Evolutionary conservation across 1,284 basidiomycete species (phyloP).

Genomic region (Pyrrhoderma lamaoense): DNA sequence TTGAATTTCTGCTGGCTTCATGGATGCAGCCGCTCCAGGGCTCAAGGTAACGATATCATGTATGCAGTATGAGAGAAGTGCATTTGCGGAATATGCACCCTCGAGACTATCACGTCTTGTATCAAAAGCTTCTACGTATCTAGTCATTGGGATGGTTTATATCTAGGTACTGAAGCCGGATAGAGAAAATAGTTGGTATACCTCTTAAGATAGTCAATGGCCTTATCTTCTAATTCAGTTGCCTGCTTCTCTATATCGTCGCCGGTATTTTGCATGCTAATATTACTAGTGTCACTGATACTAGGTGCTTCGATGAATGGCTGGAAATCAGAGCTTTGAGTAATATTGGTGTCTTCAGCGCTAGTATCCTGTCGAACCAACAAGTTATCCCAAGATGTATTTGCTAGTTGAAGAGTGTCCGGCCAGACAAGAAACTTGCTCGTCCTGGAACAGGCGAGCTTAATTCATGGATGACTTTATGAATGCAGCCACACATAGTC

Average conservation of each 20-base stretch:
- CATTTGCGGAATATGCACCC: constrained; percentile 8
- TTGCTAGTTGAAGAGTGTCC: constrained; percentile 11
- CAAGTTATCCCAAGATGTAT: not conserved
- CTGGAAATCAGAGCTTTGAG: not conserved
- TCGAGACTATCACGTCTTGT: constrained; percentile 6
- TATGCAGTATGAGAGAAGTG: constrained; percentile 14
- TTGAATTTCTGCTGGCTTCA: constrained; percentile 2
- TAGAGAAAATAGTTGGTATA: not conserved
- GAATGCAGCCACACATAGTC: not conserved
- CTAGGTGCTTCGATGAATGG: constrained; percentile 1
- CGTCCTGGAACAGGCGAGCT: constrained; percentile 1
- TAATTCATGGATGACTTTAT: not conserved
- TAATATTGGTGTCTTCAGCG: not conserved
- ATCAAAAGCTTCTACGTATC: constrained; percentile 14
- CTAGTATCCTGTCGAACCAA: too few species aligned
- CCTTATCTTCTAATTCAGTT: constrained; percentile 13
- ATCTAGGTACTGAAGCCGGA: not conserved
- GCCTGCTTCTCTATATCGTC: constrained; percentile 4
- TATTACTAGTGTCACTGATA: too few species aligned
- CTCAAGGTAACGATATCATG: constrained; percentile 10
- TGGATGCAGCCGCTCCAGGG: constrained; percentile 5
- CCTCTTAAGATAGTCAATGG: constrained; percentile 13
- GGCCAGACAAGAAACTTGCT: constrained; percentile 15
- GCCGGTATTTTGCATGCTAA: not conserved
- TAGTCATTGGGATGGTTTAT: not conserved